These are phyloP conservation scores for Vigna angularis DNA, from an alignment of 306 rosid genomes.

Conservation along the genomic window DNA sequence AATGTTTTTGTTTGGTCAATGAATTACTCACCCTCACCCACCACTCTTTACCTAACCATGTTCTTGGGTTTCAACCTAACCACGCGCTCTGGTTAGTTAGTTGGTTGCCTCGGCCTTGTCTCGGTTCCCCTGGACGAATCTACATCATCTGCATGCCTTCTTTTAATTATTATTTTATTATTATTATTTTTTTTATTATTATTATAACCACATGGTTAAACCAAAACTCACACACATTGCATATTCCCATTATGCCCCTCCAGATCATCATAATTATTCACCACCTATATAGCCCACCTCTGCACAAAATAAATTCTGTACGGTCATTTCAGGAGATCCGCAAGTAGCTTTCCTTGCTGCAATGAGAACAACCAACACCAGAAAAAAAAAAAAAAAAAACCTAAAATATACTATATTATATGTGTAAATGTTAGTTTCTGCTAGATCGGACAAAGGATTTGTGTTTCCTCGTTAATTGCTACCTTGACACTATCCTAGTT, in stretches of 20 bases:
- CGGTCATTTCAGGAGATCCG: constrained; percentile 1
- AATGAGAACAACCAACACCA: neutral
- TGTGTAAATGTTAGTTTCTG: neutral
- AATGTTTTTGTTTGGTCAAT: constrained; percentile 40
- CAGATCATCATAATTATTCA: neutral
- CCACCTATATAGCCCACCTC: neutral
- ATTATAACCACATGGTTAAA: too few species aligned
- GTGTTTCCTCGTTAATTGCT: neutral
- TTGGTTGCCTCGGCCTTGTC: constrained; percentile 42
- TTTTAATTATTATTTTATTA: neutral
- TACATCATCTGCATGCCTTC: constrained; percentile 30
- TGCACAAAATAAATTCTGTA: neutral
- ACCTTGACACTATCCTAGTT: too few species aligned
- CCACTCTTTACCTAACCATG: constrained; percentile 39
- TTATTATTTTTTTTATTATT: too few species aligned
- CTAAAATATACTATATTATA: too few species aligned
- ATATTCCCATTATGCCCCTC: constrained; percentile 4
- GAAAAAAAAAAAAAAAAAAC: neutral
- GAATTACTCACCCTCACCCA: constrained; percentile 18
- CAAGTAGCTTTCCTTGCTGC: neutral
- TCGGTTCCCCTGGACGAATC: constrained; percentile 49
- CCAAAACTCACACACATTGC: too few species aligned
- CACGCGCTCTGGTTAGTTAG: constrained; percentile 7
- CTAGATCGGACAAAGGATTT: neutral
- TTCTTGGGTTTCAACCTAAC: constrained; percentile 43